Conservation (phyloP, 306 rosid species). For the Biancaea sappan region DNA sequence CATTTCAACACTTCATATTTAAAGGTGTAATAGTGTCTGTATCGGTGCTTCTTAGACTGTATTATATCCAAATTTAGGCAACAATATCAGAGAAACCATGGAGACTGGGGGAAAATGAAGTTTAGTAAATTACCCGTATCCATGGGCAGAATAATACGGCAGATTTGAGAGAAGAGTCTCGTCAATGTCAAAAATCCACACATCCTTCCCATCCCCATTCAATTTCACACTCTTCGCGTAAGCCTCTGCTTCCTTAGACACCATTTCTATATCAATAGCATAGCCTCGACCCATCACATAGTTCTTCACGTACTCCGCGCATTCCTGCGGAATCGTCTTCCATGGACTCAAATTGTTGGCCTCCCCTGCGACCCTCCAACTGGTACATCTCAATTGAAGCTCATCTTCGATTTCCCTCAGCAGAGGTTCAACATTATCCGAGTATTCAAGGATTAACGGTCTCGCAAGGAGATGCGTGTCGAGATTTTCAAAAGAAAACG, state of each 20-base stretch:
- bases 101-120: background rate
- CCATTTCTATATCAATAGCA: slow-evolving; percentile 56
- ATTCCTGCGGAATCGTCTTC: slow-evolving; percentile 66
- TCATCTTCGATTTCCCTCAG: slow-evolving; percentile 46
- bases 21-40: too few relatives aligned
- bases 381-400: slow-evolving; percentile 44
- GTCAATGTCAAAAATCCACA: slow-evolving; percentile 87
- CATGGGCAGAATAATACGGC: slow-evolving; percentile 77
- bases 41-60: too few relatives aligned
- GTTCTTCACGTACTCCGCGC: slow-evolving; percentile 63
- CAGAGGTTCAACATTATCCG: slow-evolving; percentile 30
- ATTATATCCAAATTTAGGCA: slow-evolving; percentile 14
- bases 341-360: slow-evolving; percentile 75
- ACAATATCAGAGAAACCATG: slow-evolving; percentile 8
- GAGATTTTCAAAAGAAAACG: slow-evolving; percentile 45
- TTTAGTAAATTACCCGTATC: slow-evolving; percentile 62
- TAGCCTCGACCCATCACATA: slow-evolving; percentile 66
- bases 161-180: slow-evolving; percentile 89
- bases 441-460: slow-evolving; percentile 61
- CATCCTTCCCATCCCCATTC: slow-evolving; percentile 70
- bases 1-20: too few relatives aligned
- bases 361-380: slow-evolving; percentile 90
- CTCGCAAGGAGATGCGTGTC: slow-evolving; percentile 54
- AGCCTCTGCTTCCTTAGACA: slow-evolving; percentile 56
- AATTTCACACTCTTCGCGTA: slow-evolving; percentile 58